A percentile compares a stretch with the other conserved stretches of the same genome.
Evolutionary conservation across 352 stramenopile species (phyloP).

Genomic region (Phytophthora quininea): DNA sequence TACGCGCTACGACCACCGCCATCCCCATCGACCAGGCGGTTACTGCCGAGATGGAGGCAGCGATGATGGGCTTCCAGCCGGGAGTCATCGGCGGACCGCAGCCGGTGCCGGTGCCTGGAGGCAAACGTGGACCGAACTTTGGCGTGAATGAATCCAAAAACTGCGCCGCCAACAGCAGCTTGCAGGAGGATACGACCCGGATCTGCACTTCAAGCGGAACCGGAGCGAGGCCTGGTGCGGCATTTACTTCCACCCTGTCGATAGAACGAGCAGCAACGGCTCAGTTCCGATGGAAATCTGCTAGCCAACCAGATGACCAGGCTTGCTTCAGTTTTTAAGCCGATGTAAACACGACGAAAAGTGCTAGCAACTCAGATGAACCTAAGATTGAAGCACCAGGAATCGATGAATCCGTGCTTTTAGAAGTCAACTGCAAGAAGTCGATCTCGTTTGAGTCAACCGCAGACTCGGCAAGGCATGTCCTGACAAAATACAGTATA

Average conservation of each 20-base stretch:
- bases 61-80: slow-evolving; percentile 89
- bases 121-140: slow-evolving; percentile 81
- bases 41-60: slow-evolving; percentile 88
- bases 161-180: slow-evolving; percentile 80
- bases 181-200: slow-evolving; percentile 79
- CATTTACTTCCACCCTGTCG: slow-evolving; percentile 70
- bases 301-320: slow-evolving; percentile 9
- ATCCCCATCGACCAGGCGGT: slow-evolving; percentile 87
- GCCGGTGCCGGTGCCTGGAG: slow-evolving; percentile 75
- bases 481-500: too few species aligned
- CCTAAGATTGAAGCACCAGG: too few species aligned
- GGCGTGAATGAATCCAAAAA: slow-evolving; percentile 81
- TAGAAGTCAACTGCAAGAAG: too few species aligned
- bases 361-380: too few species aligned
- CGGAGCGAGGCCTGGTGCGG: slow-evolving; percentile 79
- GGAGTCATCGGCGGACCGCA: slow-evolving; percentile 75
- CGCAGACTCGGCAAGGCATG: too few species aligned
- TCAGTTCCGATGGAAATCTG: slow-evolving; percentile 61
- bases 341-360: too few species aligned
- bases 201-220: slow-evolving; percentile 82
- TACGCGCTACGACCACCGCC: slow-evolving; percentile 78
- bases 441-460: too few species aligned
- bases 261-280: slow-evolving; percentile 35
- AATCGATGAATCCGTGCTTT: too few species aligned
- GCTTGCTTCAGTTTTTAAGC: too few species aligned